phyloP scores from a whole-genome alignment of 208 protist species.

The Trypanosoma scelopori region DNA sequence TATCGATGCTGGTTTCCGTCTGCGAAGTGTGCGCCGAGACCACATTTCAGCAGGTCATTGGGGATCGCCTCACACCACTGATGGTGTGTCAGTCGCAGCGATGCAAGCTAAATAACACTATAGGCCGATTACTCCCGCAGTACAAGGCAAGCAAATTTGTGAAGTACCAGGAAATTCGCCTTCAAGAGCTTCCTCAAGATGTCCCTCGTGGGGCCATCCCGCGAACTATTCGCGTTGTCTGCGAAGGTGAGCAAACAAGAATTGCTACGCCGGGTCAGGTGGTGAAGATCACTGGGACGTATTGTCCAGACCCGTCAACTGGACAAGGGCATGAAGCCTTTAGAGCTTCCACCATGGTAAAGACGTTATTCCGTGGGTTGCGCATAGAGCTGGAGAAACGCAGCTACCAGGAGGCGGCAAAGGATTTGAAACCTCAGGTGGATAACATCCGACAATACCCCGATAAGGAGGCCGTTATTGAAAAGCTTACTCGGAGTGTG shows the following conservation, averaged over 20 bases:
- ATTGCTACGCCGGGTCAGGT: constrained; percentile 80
- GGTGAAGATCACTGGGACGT: constrained; percentile 77
- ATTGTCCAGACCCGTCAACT: constrained; percentile 82
- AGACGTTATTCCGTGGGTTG: constrained; percentile 76
- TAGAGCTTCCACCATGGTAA: constrained; percentile 83
- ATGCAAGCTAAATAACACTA: constrained; percentile 84
- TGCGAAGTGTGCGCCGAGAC: constrained; percentile 90
- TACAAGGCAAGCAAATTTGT: constrained; percentile 88
- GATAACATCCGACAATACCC: constrained; percentile 73
- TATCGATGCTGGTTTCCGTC: constrained; percentile 82
- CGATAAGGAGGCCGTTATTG: constrained; percentile 91
- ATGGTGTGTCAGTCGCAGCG: constrained; percentile 85
- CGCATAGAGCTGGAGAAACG: constrained; percentile 80
- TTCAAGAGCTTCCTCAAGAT: constrained; percentile 88
- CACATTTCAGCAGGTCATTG: constrained; percentile 89
- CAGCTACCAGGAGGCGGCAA: constrained; percentile 82
- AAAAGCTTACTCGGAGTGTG: constrained; percentile 94
- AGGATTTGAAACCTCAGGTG: constrained; percentile 66
- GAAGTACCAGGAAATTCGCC: constrained; percentile 85
- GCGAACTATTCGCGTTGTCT: constrained; percentile 81
- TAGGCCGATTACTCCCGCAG: constrained; percentile 78
- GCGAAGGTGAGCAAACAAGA: constrained; percentile 83
- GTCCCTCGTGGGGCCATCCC: constrained; percentile 87
- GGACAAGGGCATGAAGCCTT: constrained; percentile 84
- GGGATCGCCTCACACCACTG: constrained; percentile 76